phyloP scores from a whole-genome alignment of 2,329 filamentous ascomycete species.

The Sporothrix globosa region DNA sequence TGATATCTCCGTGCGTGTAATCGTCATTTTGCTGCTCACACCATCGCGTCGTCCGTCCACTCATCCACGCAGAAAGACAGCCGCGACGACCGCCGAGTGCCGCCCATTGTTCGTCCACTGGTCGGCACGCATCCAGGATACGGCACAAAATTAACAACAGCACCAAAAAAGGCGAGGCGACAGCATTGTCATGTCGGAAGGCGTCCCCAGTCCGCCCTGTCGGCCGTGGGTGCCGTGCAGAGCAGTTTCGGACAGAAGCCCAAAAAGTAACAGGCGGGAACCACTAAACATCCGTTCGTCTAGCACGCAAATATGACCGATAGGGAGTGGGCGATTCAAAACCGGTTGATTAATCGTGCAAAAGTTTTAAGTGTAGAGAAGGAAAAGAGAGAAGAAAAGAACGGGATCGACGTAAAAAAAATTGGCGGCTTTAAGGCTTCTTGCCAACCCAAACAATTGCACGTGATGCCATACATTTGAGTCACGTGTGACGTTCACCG shows the following conservation, averaged over 20 bases:
- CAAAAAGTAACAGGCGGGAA: conserved; percentile 23
- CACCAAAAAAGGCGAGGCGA: neutral
- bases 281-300: conserved; percentile 46
- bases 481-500: neutral
- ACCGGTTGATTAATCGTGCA: conserved; percentile 66
- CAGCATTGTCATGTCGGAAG: conserved; percentile 32
- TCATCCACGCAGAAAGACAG: neutral
- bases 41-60: neutral
- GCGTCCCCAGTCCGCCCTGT: conserved; percentile 28
- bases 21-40: no score
- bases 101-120: neutral
- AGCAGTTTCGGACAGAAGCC: conserved; percentile 18
- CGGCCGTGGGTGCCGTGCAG: conserved; percentile 28
- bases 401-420: conserved; percentile 25
- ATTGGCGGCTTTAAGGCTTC: neutral
- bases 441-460: neutral
- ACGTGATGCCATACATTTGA: conserved; percentile 4
- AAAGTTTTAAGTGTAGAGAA: conserved; percentile 51
- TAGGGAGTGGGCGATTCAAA: conserved; percentile 54
- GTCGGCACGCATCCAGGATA: neutral
- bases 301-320: conserved; percentile 66
- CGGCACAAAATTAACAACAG: conserved; percentile 4
- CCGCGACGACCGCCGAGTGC: neutral
- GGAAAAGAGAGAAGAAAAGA: conserved; percentile 35
- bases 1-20: no score